A percentile compares a stretch with the other conserved stretches of the same genome.
Conservation (phyloP, 2,329 filamentous ascomycete genomes). For the Xylariaceae sp. region DNA sequence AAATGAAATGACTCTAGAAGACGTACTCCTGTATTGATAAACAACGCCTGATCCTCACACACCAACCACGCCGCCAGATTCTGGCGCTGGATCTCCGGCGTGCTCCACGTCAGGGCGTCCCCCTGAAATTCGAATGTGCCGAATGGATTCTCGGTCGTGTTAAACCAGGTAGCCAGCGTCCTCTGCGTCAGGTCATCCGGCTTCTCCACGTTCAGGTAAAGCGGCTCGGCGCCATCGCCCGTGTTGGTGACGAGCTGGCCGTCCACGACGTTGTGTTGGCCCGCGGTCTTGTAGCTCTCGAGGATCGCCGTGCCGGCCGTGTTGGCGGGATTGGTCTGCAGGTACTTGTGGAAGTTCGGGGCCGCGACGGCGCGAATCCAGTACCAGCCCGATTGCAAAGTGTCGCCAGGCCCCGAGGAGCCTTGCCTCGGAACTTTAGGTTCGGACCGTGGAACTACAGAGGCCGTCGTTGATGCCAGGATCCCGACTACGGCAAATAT, state of each 20-base stretch:
- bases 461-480: neutral
- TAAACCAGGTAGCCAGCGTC: conserved; percentile 55
- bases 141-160: conserved; percentile 52
- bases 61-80: conserved; percentile 64
- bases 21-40: conserved; percentile 55
- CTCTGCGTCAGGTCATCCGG: conserved; percentile 49
- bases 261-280: conserved; percentile 58
- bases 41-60: conserved; percentile 53
- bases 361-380: conserved; percentile 61
- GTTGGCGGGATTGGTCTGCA: conserved; percentile 50
- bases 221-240: conserved; percentile 38
- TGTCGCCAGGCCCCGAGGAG: conserved; percentile 31
- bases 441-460: neutral
- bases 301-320: conserved; percentile 53
- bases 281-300: conserved; percentile 54
- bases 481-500: neutral
- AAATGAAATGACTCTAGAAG: too few species aligned
- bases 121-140: conserved; percentile 60
- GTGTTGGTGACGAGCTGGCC: conserved; percentile 59
- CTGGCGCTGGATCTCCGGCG: conserved; percentile 50
- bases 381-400: conserved; percentile 54
- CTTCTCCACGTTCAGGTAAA: conserved; percentile 53
- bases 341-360: conserved; percentile 61
- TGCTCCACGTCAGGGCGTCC: conserved; percentile 60
- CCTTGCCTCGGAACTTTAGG: conserved; percentile 5